Evolutionary conservation across 441 rosid species (phyloP), one percentile per base, ranked within the genome.

Genomic region (Populus trichocarpa): DNA sequence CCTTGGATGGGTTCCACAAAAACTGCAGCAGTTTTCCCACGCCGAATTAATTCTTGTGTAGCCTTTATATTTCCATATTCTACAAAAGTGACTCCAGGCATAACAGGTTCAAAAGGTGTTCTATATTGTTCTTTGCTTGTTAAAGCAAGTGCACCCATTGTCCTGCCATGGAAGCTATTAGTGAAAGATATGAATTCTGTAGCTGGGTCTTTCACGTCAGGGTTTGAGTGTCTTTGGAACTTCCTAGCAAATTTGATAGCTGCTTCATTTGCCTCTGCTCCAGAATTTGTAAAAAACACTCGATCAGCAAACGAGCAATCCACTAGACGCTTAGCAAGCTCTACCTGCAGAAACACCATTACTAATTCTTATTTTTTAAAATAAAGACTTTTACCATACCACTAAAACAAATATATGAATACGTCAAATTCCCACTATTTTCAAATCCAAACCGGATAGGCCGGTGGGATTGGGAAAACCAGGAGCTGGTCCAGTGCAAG

Each of bases 251-350:
- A 94, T 85, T 96, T 96, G 72, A 96, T 92, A 16, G 99, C 98
- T 35, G 98, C 98, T 86, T 96, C 97, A 81, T 96, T 96, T 77
- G 99, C 97, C 86, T 96, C 98, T 0, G 98, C 87, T 72, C 99
- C 98, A 67, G 98, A 90, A 81, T 94, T 96, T 3, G 93, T 67
- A 82, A 94, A 96, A 82, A 94, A 96, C 25, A 92, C 96, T 13
- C 93, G 87, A 82, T 91, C 96, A 3, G 99, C 98, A 35, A 94
- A 96, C 10, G 95, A 94, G 61, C 70, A 78, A 18, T 84, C 91
- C 82, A 92, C 98, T 6, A 94, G 86, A 30, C 87, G 87, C 79
- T 89, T 90, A 0, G 98, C 99, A 20, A 94, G 96, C 78, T 94
- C 97, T 67, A 90, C 86, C 98, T 94, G 78, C 81, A 83, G 33